Evolutionary conservation across 495 filamentous ascomycete genomes (phyloP).

Genomic region (Lophium mytilinum): DNA sequence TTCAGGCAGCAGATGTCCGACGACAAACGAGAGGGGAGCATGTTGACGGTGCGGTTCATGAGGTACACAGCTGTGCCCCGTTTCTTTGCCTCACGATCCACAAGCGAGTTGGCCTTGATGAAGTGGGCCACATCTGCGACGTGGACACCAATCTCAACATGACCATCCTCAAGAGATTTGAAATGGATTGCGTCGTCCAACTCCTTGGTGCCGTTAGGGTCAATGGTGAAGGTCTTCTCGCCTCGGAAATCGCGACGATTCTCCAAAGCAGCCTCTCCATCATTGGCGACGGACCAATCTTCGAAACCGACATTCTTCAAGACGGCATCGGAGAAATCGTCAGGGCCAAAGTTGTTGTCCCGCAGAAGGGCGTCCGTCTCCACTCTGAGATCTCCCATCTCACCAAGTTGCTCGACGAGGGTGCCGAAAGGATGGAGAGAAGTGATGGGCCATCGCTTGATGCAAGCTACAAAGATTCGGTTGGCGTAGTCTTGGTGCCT

Average conservation of each 20-base stretch:
- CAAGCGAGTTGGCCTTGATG: slow-evolving; percentile 89
- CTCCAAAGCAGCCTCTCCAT: slow-evolving; percentile 66
- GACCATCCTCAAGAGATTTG: slow-evolving; percentile 69
- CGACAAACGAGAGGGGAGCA: slow-evolving; percentile 79
- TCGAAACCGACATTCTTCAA: slow-evolving; percentile 85
- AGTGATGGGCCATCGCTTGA: slow-evolving; percentile 99
- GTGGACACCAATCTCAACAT: slow-evolving; percentile 91
- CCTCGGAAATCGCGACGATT: slow-evolving; percentile 84
- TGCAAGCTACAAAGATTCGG: slow-evolving; percentile 96
- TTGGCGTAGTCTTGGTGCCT: slow-evolving; percentile 96
- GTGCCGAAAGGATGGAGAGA: slow-evolving; percentile 97
- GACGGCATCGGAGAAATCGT: slow-evolving; percentile 96
- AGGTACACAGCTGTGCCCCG: slow-evolving; percentile 92
- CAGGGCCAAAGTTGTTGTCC: slow-evolving; percentile 96
- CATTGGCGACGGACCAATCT: slow-evolving; percentile 77
- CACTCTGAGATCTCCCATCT: slow-evolving; percentile 93
- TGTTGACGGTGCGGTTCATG: slow-evolving; percentile 80
- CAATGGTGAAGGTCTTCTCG: slow-evolving; percentile 86
- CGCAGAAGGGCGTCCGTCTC: slow-evolving; percentile 95
- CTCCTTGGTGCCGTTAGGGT: slow-evolving; percentile 72
- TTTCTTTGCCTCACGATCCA: slow-evolving; percentile 97
- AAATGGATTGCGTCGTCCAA: slow-evolving; percentile 89
- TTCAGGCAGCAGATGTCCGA: slow-evolving; percentile 80
- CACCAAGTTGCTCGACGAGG: slow-evolving; percentile 90
- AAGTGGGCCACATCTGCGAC: slow-evolving; percentile 95